Evolutionary conservation across 495 filamentous ascomycete species (phyloP).

Genomic region (Podospora bellae-mahoneyi): DNA sequence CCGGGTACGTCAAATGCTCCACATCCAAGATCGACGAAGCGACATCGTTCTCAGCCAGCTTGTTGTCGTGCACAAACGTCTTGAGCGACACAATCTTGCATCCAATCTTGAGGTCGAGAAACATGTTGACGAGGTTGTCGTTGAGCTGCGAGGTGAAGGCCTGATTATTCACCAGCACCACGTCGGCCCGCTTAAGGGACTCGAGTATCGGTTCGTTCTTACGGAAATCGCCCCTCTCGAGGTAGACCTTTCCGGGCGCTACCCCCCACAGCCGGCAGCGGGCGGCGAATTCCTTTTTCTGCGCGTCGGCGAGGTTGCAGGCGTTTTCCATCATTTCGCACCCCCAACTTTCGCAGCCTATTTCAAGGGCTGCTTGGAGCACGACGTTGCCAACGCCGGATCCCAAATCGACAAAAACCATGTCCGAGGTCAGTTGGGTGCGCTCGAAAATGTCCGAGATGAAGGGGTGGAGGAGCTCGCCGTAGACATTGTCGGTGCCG

Average conservation of each 20-base stretch:
- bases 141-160: constrained; percentile 86
- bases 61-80: constrained; percentile 46
- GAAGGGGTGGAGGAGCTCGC: constrained; percentile 83
- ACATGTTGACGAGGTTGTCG: constrained; percentile 79
- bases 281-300: constrained; percentile 79
- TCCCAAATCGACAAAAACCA: constrained; percentile 90
- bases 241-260: constrained; percentile 67
- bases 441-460: constrained; percentile 75
- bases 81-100: constrained; percentile 68
- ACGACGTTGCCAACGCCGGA: constrained; percentile 95
- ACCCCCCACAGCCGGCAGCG: constrained; percentile 90
- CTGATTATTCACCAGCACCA: constrained; percentile 95
- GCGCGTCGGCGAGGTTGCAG: constrained; percentile 77
- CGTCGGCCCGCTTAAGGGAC: constrained; percentile 77
- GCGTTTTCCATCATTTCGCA: constrained; percentile 93
- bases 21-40: constrained; percentile 72
- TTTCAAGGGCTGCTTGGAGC: constrained; percentile 87
- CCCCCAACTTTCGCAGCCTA: constrained; percentile 92
- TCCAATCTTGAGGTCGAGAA: constrained; percentile 90
- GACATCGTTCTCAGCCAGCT: constrained; percentile 54
- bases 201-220: constrained; percentile 65
- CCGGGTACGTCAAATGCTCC: constrained; percentile 72
- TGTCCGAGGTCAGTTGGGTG: constrained; percentile 68
- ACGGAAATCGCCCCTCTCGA: constrained; percentile 83
- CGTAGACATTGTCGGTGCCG: constrained; percentile 88